Evolutionary conservation across 208 protist genomes (phyloP), one percentile per base, ranked within the genome.

Genomic region (Leptomonas pyrrhocoris): DNA sequence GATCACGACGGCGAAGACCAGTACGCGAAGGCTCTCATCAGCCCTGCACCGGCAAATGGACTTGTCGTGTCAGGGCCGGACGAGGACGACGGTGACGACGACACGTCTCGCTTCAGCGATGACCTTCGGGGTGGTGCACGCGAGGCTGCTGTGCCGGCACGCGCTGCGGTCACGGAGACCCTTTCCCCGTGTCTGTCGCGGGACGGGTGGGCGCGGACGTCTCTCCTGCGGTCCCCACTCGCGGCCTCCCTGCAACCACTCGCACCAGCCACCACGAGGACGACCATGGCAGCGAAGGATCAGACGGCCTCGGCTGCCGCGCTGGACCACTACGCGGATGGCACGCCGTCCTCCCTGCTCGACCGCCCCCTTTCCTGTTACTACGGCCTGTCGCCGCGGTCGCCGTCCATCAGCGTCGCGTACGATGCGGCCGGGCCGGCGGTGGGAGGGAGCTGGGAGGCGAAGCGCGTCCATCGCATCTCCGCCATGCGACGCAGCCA

Each of bases 401-500:
- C 43, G 31, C 45, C 36, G 45, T 23, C 34, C 18, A 23, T 2
- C 31, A 28, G 5, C 21, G 7, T 9, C 13, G 34, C n/a, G n/a
- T 31, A 25, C 13, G 23, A 55, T 9, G 36, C 30, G 7, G 21
- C 49, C 0, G 60, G 15, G 6, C 15, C 19, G 30, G 23, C 1
- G n/a, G 31, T 15, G 6, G 43, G 48, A 9, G 61, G 38, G 11
- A 57, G 38, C 48, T 67, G 61, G 61, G 61, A 67, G 23, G 19
- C 61, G 27, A 67, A 67, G 36, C 61, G 61, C 4, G 16, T 67
- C 43, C 48, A 48, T 16, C 61, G 34, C 31, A 13, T 46, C 11
- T 67, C 61, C 21, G 61, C 61, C 13, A 57, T 23, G 48, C 48
- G 61, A 21, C 48, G 61, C 48, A 67, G 61, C 30, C 30, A 2